phyloP scores from a whole-genome alignment of 495 filamentous ascomycete species.

The Xylaria cubensis region DNA sequence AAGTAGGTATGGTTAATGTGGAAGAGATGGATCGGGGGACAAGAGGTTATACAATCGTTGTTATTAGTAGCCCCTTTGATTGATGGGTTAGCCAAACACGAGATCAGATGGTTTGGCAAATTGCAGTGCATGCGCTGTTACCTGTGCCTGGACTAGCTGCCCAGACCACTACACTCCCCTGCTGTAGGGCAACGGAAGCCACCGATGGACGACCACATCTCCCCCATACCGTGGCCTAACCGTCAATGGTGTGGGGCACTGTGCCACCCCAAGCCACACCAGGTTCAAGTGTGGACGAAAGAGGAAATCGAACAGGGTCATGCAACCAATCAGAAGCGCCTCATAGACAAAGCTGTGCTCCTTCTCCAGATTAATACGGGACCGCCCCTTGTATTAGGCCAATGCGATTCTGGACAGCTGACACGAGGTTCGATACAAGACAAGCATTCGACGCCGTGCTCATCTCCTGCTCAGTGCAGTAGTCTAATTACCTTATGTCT shows the following conservation, averaged over 20 bases:
- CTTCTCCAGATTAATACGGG: constrained; percentile 18
- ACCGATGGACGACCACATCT: constrained; percentile 17
- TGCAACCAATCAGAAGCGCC: constrained; percentile 19
- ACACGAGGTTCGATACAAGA: constrained; percentile 21
- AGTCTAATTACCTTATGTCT: not conserved
- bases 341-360: not conserved
- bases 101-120: constrained; percentile 24
- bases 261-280: constrained; percentile 25
- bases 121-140: constrained; percentile 11
- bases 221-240: not conserved
- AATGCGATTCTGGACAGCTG: constrained; percentile 13
- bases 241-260: not conserved
- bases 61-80: constrained; percentile 20
- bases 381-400: constrained; percentile 3
- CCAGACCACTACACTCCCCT: not conserved
- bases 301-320: constrained; percentile 26
- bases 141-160: not conserved
- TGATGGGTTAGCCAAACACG: constrained; percentile 1
- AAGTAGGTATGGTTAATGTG: not conserved
- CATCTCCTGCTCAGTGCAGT: constrained; percentile 6
- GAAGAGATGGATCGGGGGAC: not conserved
- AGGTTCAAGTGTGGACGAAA: constrained; percentile 10
- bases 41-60: not conserved
- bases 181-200: constrained; percentile 15
- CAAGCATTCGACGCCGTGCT: constrained; percentile 12